phyloP scores from a whole-genome alignment of 176 grass and related monocot genomes.

The Eragrostis curvula region DNA sequence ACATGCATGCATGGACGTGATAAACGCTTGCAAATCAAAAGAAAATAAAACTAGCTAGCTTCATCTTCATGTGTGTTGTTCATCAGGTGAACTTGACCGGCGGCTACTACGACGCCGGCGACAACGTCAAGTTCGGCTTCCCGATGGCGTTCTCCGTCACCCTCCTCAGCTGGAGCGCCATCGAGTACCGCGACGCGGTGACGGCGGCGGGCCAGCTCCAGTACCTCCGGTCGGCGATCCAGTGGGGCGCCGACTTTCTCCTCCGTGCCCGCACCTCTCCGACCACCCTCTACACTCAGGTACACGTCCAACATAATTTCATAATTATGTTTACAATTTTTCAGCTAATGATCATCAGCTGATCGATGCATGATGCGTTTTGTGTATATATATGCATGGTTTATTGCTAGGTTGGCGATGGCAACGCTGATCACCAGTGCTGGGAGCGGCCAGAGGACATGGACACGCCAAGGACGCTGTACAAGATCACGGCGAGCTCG shows the following conservation, averaged over 20 bases:
- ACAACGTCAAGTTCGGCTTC: conserved; percentile 80
- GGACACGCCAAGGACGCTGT: conserved; percentile 64
- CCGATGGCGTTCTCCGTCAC: conserved; percentile 67
- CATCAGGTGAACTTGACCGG: conserved; percentile 59
- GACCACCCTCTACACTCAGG: conserved; percentile 60
- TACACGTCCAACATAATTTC: background rate
- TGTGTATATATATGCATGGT: background rate
- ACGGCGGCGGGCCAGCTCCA: conserved; percentile 34
- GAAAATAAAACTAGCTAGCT: no score
- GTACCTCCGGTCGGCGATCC: conserved; percentile 45
- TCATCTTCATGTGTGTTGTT: background rate
- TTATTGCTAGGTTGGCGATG: conserved; percentile 50
- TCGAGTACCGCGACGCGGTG: conserved; percentile 49
- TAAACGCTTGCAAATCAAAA: background rate
- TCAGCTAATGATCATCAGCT: background rate
- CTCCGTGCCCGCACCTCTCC: conserved; percentile 46
- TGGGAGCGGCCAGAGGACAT: conserved; percentile 84
- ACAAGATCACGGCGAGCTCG: conserved; percentile 50
- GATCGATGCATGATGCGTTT: background rate
- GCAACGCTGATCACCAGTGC: conserved; percentile 64
- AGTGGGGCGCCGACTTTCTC: conserved; percentile 65
- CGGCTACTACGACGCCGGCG: conserved; percentile 80
- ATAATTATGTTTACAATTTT: background rate
- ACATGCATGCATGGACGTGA: background rate
- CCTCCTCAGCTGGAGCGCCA: conserved; percentile 58